Conservation (phyloP, 2,329 filamentous ascomycete species). For the Neonectria hederae region DNA sequence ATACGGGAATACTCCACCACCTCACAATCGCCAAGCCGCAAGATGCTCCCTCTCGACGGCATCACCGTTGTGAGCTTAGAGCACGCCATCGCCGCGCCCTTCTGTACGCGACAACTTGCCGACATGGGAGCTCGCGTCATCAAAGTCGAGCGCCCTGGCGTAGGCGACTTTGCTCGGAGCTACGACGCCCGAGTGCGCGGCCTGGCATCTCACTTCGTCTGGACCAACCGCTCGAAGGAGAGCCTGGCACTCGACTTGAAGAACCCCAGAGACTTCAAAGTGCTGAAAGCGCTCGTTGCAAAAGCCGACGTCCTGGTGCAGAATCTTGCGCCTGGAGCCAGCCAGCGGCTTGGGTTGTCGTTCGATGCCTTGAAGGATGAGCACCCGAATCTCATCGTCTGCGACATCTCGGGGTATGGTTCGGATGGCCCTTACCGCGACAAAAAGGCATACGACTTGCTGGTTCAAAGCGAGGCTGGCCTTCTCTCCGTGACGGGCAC, state of each 20-base stretch:
- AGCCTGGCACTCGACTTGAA: slow-evolving; percentile 62
- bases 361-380: slow-evolving; percentile 53
- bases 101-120: slow-evolving; percentile 63
- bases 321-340: slow-evolving; percentile 62
- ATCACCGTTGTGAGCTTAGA: slow-evolving; percentile 58
- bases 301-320: slow-evolving; percentile 63
- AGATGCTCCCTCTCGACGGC: slow-evolving; percentile 19
- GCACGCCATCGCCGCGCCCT: slow-evolving; percentile 64
- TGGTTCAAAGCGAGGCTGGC: slow-evolving; percentile 64
- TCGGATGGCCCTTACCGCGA: slow-evolving; percentile 60
- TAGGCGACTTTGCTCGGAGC: slow-evolving; percentile 62
- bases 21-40: slow-evolving; percentile 1
- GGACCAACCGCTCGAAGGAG: slow-evolving; percentile 64
- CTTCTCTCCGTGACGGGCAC: slow-evolving; percentile 62
- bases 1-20: slow-evolving; percentile 1
- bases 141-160: slow-evolving; percentile 61
- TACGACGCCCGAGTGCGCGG: slow-evolving; percentile 62
- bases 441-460: slow-evolving; percentile 65
- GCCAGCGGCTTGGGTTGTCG: slow-evolving; percentile 57
- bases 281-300: slow-evolving; percentile 54
- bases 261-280: slow-evolving; percentile 50
- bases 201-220: slow-evolving; percentile 63
- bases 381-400: slow-evolving; percentile 60
- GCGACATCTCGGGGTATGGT: slow-evolving; percentile 64
- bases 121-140: slow-evolving; percentile 64